phyloP scores from a whole-genome alignment of 306 rosid species.

The Sicyos baderoa region DNA sequence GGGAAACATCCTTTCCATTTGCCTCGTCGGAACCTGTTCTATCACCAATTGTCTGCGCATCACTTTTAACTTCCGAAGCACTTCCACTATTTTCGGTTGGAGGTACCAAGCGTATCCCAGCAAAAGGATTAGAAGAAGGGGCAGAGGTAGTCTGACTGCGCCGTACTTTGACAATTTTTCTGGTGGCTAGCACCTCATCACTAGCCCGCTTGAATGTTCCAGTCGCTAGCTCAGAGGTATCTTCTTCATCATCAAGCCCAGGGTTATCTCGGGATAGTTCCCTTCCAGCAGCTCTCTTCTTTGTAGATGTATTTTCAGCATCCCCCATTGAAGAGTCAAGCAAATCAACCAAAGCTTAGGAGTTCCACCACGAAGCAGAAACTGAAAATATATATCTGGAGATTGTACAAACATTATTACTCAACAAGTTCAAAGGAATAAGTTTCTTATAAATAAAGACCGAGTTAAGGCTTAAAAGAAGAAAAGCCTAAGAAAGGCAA shows the following conservation, averaged over 20 bases:
- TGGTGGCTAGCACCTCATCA: slow-evolving; percentile 73
- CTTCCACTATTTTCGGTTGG: slow-evolving; percentile 31
- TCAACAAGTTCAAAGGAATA: slow-evolving; percentile 1
- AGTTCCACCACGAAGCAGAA: slow-evolving; percentile 4
- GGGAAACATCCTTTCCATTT: slow-evolving; percentile 23
- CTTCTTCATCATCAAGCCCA: slow-evolving; percentile 75
- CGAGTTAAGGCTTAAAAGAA: too few relatives aligned
- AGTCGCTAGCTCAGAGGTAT: slow-evolving; percentile 41
- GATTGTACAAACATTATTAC: slow-evolving; percentile 9
- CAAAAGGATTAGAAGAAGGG: slow-evolving; percentile 76
- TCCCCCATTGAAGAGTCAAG: slow-evolving; percentile 55
- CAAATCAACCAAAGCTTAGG: slow-evolving; percentile 6
- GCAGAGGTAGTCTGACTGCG: slow-evolving; percentile 44
- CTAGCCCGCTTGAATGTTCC: slow-evolving; percentile 93
- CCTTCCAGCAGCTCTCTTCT: slow-evolving; percentile 92
- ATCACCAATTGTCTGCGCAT: slow-evolving; percentile 30
- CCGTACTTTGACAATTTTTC: slow-evolving; percentile 83
- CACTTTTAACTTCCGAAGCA: slow-evolving; percentile 35
- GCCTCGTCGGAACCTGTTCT: slow-evolving; percentile 23
- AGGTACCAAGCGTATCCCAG: slow-evolving; percentile 58
- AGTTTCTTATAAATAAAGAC: not conserved
- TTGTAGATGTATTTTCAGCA: slow-evolving; percentile 58
- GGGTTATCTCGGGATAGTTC: slow-evolving; percentile 76
- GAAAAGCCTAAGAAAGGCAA: slow-evolving; percentile 1
- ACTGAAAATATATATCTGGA: slow-evolving; percentile 31